These are phyloP conservation scores for Debaryomycetaceae sp. DNA, from an alignment of 1,139 yeast species.

Conservation along the genomic window DNA sequence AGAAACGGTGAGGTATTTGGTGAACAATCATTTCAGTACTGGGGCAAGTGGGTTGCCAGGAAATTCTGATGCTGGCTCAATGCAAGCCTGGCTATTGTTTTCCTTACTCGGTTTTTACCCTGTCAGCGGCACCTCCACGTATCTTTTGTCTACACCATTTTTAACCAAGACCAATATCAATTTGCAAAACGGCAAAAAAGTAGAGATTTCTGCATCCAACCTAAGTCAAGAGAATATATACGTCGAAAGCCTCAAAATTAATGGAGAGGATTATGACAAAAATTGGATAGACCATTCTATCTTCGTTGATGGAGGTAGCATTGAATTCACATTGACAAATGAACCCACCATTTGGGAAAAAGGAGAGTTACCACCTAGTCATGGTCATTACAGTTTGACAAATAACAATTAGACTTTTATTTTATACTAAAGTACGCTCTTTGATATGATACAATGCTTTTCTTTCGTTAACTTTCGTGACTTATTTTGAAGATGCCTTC, in stretches of 20 bases:
- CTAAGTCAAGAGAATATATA: constrained; percentile 18
- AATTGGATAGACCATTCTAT: constrained; percentile 34
- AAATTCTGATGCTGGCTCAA: constrained; percentile 39
- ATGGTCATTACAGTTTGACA: constrained; percentile 19
- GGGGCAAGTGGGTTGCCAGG: constrained; percentile 31
- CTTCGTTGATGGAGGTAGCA: constrained; percentile 25
- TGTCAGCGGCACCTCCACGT: constrained; percentile 34
- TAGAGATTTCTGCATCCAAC: constrained; percentile 23
- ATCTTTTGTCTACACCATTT: constrained; percentile 31
- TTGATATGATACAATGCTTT: background rate
- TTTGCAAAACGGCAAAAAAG: constrained; percentile 22
- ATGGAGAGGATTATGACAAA: constrained; percentile 23
- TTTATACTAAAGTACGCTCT: too few relatives aligned
- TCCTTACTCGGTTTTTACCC: constrained; percentile 35
- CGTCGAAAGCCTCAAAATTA: constrained; percentile 25
- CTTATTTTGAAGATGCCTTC: background rate
- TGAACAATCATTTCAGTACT: constrained; percentile 23
- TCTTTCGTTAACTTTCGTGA: background rate
- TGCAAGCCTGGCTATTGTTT: constrained; percentile 38
- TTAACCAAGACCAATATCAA: constrained; percentile 19
- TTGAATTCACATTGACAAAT: constrained; percentile 24
- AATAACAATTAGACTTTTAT: background rate
- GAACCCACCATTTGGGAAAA: constrained; percentile 23
- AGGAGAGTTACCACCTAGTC: constrained; percentile 21
- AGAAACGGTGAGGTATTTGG: constrained; percentile 27